phyloP scores from a whole-genome alignment of 352 stramenopile genomes.

The Pythium graminicola region DNA sequence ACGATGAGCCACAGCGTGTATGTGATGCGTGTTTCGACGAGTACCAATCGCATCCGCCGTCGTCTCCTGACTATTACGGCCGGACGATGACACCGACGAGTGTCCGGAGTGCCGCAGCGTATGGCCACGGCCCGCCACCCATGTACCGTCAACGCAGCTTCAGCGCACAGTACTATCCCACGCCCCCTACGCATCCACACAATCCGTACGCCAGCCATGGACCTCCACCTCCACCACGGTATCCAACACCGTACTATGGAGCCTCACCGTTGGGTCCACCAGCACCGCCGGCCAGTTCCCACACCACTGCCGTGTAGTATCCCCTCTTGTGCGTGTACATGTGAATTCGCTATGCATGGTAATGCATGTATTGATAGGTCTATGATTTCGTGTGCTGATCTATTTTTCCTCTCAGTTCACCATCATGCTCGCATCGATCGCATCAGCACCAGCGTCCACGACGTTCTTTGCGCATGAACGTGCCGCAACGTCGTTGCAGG shows the following conservation, averaged over 20 bases:
- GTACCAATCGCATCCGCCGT: conserved; percentile 39
- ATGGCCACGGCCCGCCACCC: conserved; percentile 3
- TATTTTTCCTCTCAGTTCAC: not conserved
- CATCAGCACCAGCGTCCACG: not conserved
- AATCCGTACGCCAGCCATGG: conserved; percentile 8
- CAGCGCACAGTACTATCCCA: conserved; percentile 24
- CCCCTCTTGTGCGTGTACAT: not conserved
- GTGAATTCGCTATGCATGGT: not conserved
- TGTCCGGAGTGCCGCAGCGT: conserved; percentile 11
- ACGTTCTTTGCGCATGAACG: conserved; percentile 19
- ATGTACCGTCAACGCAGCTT: conserved; percentile 25
- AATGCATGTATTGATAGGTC: no score
- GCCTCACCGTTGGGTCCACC: conserved; percentile 8
- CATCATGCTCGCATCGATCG: not conserved
- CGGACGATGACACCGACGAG: conserved; percentile 15
- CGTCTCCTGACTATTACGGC: conserved; percentile 22
- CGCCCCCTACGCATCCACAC: not conserved
- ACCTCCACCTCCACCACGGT: conserved; percentile 12
- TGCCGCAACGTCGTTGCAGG: conserved; percentile 29
- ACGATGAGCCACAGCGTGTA: conserved; percentile 77
- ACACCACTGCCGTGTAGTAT: conserved; percentile 15
- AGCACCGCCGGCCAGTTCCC: not conserved
- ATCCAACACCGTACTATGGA: conserved; percentile 17
- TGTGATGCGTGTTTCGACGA: conserved; percentile 82
- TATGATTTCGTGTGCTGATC: no score